These are phyloP conservation scores for Talaromyces rugulosus DNA, from an alignment of 2,329 filamentous ascomycete genomes.

Conservation along the genomic window DNA sequence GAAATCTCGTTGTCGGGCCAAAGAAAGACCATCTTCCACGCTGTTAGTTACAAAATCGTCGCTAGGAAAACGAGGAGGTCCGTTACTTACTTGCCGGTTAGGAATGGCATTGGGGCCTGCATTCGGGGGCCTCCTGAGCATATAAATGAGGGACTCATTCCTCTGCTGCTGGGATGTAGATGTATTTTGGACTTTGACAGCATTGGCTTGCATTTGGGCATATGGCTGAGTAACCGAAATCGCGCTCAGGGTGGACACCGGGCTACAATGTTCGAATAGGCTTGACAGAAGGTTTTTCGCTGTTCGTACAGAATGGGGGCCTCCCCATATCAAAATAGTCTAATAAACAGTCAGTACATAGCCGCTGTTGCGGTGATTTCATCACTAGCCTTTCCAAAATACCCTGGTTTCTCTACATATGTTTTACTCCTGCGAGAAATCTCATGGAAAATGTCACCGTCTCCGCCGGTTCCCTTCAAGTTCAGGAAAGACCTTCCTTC, in stretches of 20 bases:
- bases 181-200: not conserved
- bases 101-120: too few relatives aligned
- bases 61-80: not conserved
- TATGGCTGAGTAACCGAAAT: not conserved
- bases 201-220: not conserved
- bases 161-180: not conserved
- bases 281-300: not conserved
- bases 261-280: not conserved
- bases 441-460: constrained; percentile 22
- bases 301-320: not conserved
- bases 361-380: too few relatives aligned
- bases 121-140: constrained; percentile 19
- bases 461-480: not conserved
- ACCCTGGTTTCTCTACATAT: not conserved
- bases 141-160: not conserved
- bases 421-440: constrained; percentile 20
- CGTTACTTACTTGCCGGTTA: not conserved
- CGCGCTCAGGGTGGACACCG: not conserved
- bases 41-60: not conserved
- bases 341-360: not conserved
- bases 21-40: constrained; percentile 34
- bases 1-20: constrained; percentile 44
- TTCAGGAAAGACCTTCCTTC: constrained; percentile 14
- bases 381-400: not conserved
- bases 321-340: not conserved